Conservation (phyloP, 2,329 filamentous ascomycete species). For the Cryphonectria japonica region DNA sequence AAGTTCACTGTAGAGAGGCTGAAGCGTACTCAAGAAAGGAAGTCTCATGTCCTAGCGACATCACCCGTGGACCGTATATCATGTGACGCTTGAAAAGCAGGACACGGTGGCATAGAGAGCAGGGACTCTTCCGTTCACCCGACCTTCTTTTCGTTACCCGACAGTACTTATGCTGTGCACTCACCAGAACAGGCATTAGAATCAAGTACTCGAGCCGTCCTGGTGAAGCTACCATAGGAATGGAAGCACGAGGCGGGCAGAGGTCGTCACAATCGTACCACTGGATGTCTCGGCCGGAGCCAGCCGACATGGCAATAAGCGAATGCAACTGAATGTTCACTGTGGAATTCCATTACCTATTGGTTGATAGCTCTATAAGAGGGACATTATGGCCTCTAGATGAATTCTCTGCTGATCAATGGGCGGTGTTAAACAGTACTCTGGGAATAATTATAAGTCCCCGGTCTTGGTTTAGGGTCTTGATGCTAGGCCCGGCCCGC, state of each 20-base stretch:
- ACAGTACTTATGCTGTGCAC: neutral
- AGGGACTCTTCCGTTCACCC: neutral
- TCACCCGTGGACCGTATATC: too few species aligned
- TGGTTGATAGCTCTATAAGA: neutral
- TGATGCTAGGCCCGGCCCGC: conserved; percentile 5
- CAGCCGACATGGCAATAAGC: neutral
- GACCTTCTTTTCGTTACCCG: neutral
- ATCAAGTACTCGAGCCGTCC: neutral
- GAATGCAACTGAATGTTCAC: neutral
- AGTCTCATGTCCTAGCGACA: too few species aligned
- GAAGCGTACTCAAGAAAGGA: too few species aligned
- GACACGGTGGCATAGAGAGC: neutral
- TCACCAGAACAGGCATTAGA: neutral
- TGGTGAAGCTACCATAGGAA: neutral
- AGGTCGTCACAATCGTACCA: conserved; percentile 6
- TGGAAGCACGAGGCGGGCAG: neutral
- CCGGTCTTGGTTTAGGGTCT: neutral
- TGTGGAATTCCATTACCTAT: neutral
- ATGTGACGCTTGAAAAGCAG: neutral
- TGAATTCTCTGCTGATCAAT: neutral
- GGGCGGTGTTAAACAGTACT: neutral
- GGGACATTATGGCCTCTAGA: neutral
- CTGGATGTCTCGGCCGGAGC: neutral
- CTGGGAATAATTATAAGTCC: neutral
- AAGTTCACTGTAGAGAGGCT: too few species aligned